Percentiles rank a stretch among this genome's conserved stretches.
Conservation (phyloP, 176 grass and related monocot genomes). For the Miscanthus lutarioriparius region DNA sequence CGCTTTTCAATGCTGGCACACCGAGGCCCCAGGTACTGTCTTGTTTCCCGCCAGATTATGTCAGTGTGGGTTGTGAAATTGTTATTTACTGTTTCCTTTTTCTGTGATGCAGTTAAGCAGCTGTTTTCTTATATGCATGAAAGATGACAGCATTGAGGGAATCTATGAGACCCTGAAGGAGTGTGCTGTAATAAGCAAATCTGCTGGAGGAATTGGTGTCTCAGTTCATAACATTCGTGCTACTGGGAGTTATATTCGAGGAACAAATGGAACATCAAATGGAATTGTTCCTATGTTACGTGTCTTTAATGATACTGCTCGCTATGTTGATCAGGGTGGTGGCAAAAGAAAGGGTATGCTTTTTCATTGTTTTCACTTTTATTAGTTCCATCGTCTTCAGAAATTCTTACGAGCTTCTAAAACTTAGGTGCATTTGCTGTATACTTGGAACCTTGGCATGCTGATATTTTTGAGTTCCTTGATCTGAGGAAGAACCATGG, state of each 20-base stretch:
- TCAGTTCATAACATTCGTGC: constrained; percentile 88
- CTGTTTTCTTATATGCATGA: constrained; percentile 98
- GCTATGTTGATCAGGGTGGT: constrained; percentile 98
- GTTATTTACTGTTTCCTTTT: constrained; percentile 2
- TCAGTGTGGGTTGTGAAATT: background rate
- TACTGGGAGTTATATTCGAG: constrained; percentile 85
- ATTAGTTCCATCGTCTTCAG: background rate
- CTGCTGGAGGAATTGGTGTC: constrained; percentile 94
- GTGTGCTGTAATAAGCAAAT: constrained; percentile 95
- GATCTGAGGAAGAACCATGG: constrained; percentile 96
- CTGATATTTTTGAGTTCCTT: constrained; percentile 96
- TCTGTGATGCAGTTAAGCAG: constrained; percentile 70
- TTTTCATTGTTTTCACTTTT: background rate
- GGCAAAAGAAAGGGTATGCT: constrained; percentile 90
- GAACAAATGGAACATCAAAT: constrained; percentile 91
- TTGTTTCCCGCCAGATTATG: background rate
- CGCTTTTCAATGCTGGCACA: constrained; percentile 92
- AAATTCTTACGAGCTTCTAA: constrained; percentile 7
- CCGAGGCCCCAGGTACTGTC: constrained; percentile 73
- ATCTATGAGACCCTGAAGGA: constrained; percentile 97
- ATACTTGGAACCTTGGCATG: constrained; percentile 98
- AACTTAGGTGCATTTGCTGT: constrained; percentile 89
- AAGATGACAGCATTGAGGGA: constrained; percentile 96
- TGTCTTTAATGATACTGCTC: constrained; percentile 94
- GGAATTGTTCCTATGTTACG: constrained; percentile 96